A percentile compares a stretch with the other conserved stretches of the same genome.
phyloP scores from a whole-genome alignment of 768 basidiomycete species.

The Chalciporus pseudorubinellus region DNA sequence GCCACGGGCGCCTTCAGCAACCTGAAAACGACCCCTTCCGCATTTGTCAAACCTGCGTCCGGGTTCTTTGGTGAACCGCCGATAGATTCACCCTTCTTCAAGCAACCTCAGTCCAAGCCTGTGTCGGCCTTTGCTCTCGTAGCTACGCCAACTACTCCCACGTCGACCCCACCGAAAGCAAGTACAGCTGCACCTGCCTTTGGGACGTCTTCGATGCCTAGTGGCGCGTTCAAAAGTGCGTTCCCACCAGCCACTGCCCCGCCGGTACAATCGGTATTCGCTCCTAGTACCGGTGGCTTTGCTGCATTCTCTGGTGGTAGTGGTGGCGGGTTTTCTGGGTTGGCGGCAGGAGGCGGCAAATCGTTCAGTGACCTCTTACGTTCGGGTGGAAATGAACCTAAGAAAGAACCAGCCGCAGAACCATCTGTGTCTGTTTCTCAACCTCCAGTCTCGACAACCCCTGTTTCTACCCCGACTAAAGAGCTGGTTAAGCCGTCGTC shows the following conservation, averaged over 20 bases:
- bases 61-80: conserved; percentile 36
- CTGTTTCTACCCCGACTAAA: conserved; percentile 10
- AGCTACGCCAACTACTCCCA: conserved; percentile 13
- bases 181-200: conserved; percentile 33
- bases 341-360: conserved; percentile 43
- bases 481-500: conserved; percentile 7
- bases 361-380: conserved; percentile 66
- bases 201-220: conserved; percentile 37
- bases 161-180: conserved; percentile 24
- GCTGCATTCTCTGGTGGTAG: conserved; percentile 27
- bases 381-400: conserved; percentile 29
- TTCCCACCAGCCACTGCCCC: conserved; percentile 14
- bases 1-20: conserved; percentile 41
- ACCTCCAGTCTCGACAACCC: conserved; percentile 11
- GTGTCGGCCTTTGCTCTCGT: conserved; percentile 40
- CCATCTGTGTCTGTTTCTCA: conserved; percentile 17
- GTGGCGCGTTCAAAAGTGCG: conserved; percentile 16
- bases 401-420: conserved; percentile 21
- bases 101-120: conserved; percentile 29
- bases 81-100: conserved; percentile 52
- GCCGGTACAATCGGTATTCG: conserved; percentile 10
- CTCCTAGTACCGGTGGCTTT: conserved; percentile 24
- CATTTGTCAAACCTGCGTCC: conserved; percentile 37
- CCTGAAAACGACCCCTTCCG: conserved; percentile 32
- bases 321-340: conserved; percentile 50